These are phyloP conservation scores for Prunus armeniaca DNA, from an alignment of 306 rosid species.

Conservation along the genomic window DNA sequence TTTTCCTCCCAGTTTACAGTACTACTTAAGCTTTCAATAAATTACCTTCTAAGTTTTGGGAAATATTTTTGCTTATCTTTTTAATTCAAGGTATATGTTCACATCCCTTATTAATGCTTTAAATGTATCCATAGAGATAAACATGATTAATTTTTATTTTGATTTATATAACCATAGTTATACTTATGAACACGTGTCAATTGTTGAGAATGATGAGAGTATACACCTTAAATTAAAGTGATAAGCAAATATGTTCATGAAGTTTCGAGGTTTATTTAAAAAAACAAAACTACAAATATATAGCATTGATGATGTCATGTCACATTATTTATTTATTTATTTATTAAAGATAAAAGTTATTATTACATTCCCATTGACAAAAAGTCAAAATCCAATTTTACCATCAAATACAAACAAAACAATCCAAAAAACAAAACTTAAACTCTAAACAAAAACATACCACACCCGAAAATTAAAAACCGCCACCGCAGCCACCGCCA, in stretches of 20 bases:
- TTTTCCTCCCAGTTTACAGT: too few species aligned
- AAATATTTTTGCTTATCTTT: too few species aligned
- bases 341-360: not conserved
- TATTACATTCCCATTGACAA: not conserved
- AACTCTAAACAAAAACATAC: not conserved
- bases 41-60: too few species aligned
- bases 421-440: not conserved
- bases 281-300: too few species aligned
- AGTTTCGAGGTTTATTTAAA: too few species aligned
- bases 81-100: too few species aligned
- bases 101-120: fast-evolving
- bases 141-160: too few species aligned
- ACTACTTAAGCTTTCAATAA: too few species aligned
- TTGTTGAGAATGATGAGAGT: fast-evolving
- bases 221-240: fast-evolving
- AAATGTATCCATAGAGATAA: fast-evolving
- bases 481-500: conserved; percentile 43
- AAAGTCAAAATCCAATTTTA: not conserved
- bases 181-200: fast-evolving
- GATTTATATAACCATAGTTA: too few species aligned
- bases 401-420: not conserved
- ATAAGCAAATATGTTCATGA: fast-evolving
- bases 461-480: conserved; percentile 29
- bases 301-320: too few species aligned
- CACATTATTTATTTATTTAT: not conserved